Evolutionary conservation across 306 rosid genomes (phyloP), one percentile per base, ranked within the genome.

Genomic region (Inga laurina): DNA sequence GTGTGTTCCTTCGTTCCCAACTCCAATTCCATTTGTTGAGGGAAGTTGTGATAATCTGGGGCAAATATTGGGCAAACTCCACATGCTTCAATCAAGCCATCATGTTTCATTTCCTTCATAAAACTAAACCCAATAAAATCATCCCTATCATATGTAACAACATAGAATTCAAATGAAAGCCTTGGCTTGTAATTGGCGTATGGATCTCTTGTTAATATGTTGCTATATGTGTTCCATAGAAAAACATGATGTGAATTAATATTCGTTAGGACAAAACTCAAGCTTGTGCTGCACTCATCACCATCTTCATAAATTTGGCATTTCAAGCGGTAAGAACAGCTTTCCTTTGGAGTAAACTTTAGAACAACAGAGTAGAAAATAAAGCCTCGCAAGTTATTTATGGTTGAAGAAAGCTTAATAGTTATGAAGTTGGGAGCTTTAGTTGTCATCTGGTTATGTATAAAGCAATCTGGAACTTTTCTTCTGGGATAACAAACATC

Each of bases 1-100:
- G 15, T 13, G 21, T 72, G 24, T 72, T 27, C 13, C 24, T 44
- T 14, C 19, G 15, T 2, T n/a, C 35, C 19, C 35, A 70, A 37
- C 39, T 37, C 39, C 39, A 37, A 37, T 37, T 72, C 73, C 41
- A 43, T 57, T 16, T 11, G 45, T 12, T 8, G 18, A 59, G 59
- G 12, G 22, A 45, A 72, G 22, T 8, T 32, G 34, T 45, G 67
- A 81, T 21, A 59, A 30, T 81, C 30, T 3, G 73, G 44, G 48
- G 46, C 78, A 81, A 72, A 57, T 72, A 81, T 81, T 59, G 73
- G 84, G 19, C 61, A 81, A 12, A 72, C 84, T 2, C 84, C 84
- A 72, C 79, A 81, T n/a, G 48, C 72, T 59, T 72, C 62, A 4
- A 81, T 57, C 37, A 27, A 4, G 5, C 18, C 37, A 62, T 24